These are phyloP conservation scores for Penicillium sp. DNA, from an alignment of 2,329 filamentous ascomycete species.

Conservation along the genomic window DNA sequence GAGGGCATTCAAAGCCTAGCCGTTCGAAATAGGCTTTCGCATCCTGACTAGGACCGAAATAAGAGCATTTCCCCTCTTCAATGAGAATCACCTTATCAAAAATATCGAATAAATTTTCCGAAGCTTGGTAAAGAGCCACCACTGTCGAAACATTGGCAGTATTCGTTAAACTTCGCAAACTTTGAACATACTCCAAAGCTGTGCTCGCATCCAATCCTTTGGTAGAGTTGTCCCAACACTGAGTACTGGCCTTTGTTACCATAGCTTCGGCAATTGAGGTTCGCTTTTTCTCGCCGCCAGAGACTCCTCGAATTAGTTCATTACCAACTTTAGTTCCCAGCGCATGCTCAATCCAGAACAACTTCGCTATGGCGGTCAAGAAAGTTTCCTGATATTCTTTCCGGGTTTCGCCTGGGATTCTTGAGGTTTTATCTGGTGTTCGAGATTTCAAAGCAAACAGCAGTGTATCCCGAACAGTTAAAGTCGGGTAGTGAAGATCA, in stretches of 20 bases:
- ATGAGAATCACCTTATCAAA: conserved; percentile 70
- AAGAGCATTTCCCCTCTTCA: conserved; percentile 68
- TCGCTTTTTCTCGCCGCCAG: conserved; percentile 72
- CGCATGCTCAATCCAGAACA: conserved; percentile 71
- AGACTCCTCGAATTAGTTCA: conserved; percentile 69
- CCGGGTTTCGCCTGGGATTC: conserved; percentile 62
- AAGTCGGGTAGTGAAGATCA: conserved; percentile 73
- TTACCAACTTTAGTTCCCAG: conserved; percentile 73
- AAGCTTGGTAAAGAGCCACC: conserved; percentile 71
- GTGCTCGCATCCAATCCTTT: conserved; percentile 71
- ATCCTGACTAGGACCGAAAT: conserved; percentile 62
- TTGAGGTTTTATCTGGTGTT: conserved; percentile 61
- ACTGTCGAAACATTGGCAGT: conserved; percentile 61
- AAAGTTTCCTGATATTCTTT: conserved; percentile 62
- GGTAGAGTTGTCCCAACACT: conserved; percentile 77
- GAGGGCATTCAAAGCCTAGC: conserved; percentile 71
- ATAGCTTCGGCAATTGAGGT: conserved; percentile 79
- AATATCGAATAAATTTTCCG: conserved; percentile 51
- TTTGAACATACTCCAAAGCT: conserved; percentile 70
- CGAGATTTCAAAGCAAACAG: conserved; percentile 69
- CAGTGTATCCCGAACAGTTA: conserved; percentile 72
- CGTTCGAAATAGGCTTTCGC: conserved; percentile 68
- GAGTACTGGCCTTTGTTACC: conserved; percentile 62
- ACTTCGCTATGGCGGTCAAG: conserved; percentile 65
- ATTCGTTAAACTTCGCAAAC: conserved; percentile 64